Base-by-base conservation (phyloP, 148 eudicot genomes). In the Talinum fruticosum region DNA sequence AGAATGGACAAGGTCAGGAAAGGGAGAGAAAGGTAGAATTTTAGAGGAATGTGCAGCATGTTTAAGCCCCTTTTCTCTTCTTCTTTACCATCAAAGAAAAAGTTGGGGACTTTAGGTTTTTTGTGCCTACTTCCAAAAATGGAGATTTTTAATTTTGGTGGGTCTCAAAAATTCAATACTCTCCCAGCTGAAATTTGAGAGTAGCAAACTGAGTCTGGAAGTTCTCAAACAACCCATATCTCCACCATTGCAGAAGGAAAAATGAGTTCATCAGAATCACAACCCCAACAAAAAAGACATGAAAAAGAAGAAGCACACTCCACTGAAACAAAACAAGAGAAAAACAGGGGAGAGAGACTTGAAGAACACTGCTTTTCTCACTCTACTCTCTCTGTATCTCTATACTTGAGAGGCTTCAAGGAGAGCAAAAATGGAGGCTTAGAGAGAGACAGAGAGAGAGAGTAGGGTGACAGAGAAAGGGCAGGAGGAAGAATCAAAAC, bases 51-150 rank as follows among this genome's bases (percentile, higher is more conserved):
- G 54, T 66, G 54, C 67, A 77, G 71, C 75, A 69, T 74, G 62
- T 59, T 78, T 78, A 78, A 21, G 7, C 10, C 73, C 62, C 70
- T 30, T 82, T 82, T 82, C 75, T 71, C 71, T 76, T 66, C 64
- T 75, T 78, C 64, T 81, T 79, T 81, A 74, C 65, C 79, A 78
- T 78, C 61, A 81, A 84, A 81, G 65, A 78, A 81, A 79, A 84
- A 84, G 82, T 75, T 33, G 76, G 16, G 23, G 54, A 24, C 72
- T 64, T 78, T 41, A 82, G 75, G 81, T 53, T 82, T 79, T n/a
- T 78, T 65, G 8, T 24, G 26, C 45, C 53, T 71, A 74, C 68
- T 71, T 75, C 73, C 62, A 75, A 75, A 82, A 71, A 82, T 75
- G 82, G 70, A 8, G 54, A 8, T 65, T 38, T 81, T 51, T 68